phyloP scores from a whole-genome alignment of 192 early-diverging fungal genomes.

The Coemansia aciculifera region DNA sequence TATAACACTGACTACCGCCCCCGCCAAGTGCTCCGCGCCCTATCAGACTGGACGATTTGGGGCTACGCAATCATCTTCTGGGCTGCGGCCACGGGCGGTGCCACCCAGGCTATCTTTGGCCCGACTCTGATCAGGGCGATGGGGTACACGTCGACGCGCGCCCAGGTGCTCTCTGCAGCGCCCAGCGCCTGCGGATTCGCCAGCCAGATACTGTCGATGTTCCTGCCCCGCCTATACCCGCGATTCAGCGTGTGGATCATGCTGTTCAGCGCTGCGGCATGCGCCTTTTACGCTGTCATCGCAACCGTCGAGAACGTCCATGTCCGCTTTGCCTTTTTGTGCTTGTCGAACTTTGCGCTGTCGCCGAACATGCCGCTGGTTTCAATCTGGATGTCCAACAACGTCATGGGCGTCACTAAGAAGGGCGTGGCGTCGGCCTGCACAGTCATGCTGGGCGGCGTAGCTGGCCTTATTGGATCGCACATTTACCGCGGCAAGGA shows the following conservation, averaged over 20 bases:
- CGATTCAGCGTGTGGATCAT: constrained; percentile 53
- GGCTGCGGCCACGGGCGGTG: constrained; percentile 42
- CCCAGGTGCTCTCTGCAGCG: constrained; percentile 41
- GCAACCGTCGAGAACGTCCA: constrained; percentile 30
- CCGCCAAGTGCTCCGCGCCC: constrained; percentile 31
- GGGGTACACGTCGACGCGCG: constrained; percentile 49
- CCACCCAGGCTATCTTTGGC: constrained; percentile 52
- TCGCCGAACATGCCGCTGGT: constrained; percentile 54
- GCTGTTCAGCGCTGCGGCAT: constrained; percentile 50
- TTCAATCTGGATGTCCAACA: constrained; percentile 61
- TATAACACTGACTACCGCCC: constrained; percentile 21
- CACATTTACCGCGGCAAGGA: constrained; percentile 61
- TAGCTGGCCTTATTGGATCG: constrained; percentile 58
- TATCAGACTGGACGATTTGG: constrained; percentile 52
- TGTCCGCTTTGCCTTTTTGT: constrained; percentile 38
- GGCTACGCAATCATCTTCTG: constrained; percentile 51
- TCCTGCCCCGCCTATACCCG: constrained; percentile 27
- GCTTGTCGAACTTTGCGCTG: constrained; percentile 48
- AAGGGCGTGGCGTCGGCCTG: constrained; percentile 56
- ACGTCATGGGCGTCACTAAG: constrained; percentile 60
- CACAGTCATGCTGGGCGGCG: constrained; percentile 56
- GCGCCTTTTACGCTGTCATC: constrained; percentile 58
- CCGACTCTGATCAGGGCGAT: constrained; percentile 42
- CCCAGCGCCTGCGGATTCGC: constrained; percentile 51
- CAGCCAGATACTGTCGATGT: constrained; percentile 39